Conservation (phyloP, 306 rosid species). For the Inga oerstediana region DNA sequence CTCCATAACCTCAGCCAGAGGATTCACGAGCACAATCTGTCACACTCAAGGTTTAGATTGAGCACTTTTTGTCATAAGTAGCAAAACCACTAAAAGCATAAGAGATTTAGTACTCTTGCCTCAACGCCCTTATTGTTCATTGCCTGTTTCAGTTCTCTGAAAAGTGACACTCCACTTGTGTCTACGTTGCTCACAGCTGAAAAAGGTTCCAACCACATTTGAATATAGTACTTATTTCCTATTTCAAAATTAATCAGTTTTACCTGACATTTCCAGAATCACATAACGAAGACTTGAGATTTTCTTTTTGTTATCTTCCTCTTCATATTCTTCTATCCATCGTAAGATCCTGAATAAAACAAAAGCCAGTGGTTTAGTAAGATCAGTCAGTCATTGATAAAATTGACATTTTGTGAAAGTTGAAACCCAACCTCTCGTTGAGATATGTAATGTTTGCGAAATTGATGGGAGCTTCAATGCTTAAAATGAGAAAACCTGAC, state of each 20-base stretch:
- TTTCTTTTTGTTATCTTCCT: conserved; percentile 49
- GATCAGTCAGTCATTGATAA: background rate
- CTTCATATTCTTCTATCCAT: conserved; percentile 85
- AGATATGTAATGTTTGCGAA: conserved; percentile 88
- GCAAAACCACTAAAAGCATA: background rate
- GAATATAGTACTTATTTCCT: background rate
- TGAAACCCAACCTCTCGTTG: conserved; percentile 71
- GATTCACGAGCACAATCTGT: conserved; percentile 90
- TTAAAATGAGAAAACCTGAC: conserved; percentile 81
- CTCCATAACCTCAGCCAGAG: conserved; percentile 78
- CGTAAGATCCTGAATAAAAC: conserved; percentile 60
- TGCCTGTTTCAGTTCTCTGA: conserved; percentile 60
- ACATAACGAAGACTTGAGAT: conserved; percentile 50
- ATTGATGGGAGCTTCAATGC: conserved; percentile 96
- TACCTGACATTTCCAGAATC: conserved; percentile 84
- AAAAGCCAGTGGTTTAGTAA: conserved; percentile 24
- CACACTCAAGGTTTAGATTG: background rate
- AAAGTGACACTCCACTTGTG: conserved; percentile 83
- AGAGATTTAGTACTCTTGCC: conserved; percentile 44
- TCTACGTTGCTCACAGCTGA: conserved; percentile 88
- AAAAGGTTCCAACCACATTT: background rate
- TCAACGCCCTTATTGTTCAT: conserved; percentile 58
- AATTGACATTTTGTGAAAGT: background rate
- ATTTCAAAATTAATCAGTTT: too few relatives aligned
- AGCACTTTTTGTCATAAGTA: background rate